Base-by-base conservation (phyloP, 257 asterid species). In the Echites panduratus region DNA sequence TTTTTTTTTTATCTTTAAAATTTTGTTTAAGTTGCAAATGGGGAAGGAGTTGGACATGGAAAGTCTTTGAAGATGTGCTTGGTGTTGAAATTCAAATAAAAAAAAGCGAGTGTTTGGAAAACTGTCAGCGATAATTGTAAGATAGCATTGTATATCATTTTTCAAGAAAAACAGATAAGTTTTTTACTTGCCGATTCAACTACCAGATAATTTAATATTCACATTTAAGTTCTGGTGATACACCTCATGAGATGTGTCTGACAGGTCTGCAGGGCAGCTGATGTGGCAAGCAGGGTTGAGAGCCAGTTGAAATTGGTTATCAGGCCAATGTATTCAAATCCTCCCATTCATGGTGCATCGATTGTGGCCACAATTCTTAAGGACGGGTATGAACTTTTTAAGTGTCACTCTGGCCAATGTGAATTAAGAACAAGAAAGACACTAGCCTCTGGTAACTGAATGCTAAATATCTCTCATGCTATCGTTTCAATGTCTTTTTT, bases 241-340 rank as follows among this genome's bases (percentile, higher is more conserved):
- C 40, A 19, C 54, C 66, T 38, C 66, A 3, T 20, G 48, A 19
- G 3, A 66, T 48, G 59, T 77, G 48, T 82, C 59, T 75, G 73
- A 12, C 83, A 94, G 99, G 92, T 94, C 57, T 94, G 98, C 84
- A 78, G 80, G 83, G 78, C 84, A 68, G 87, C 97, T 73, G 95
- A 86, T 80, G 98, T 91, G 79, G 92, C 97, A 24, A 77, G 95
- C 82, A 87, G 96, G 83, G 99, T 94, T 45, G 99, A 94, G 89
- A 91, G 98, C 86, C 99, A 94, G 82, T 77, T 94, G 87, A 94
- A 94, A 83, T 70, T 91, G 84, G 98, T 94, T 74, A 85, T 94
- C 79, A 86, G 99, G 88, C 99, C 99, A 70, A 91, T 94, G 99
- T 94, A 89, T 80, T 94, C 99, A 68, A 94, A 82, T 80, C 99